A percentile compares a stretch with the other conserved stretches of the same genome.
phyloP scores from a whole-genome alignment of 2,329 filamentous ascomycete species.

The Verticillium alfalfae region DNA sequence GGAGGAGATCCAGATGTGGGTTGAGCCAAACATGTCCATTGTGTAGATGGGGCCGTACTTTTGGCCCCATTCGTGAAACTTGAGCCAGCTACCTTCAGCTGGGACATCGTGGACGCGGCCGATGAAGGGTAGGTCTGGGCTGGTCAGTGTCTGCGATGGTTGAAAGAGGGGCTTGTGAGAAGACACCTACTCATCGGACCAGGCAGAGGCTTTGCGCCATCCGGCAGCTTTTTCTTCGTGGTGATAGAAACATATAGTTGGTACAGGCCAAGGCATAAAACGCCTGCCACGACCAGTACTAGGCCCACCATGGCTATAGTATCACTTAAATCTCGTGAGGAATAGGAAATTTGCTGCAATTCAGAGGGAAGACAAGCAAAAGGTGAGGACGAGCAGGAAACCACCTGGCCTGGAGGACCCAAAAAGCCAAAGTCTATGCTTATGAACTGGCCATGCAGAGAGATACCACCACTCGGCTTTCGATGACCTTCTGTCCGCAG shows the following conservation, averaged over 20 bases:
- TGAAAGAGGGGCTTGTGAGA: background rate
- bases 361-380: background rate
- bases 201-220: conserved; percentile 19
- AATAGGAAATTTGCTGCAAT: background rate
- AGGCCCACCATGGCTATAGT: conserved; percentile 5
- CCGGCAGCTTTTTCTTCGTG: conserved; percentile 15
- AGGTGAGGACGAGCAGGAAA: too few species aligned
- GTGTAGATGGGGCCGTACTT: conserved; percentile 41
- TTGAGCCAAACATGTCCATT: conserved; percentile 36
- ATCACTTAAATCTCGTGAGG: too few species aligned
- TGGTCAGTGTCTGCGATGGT: conserved; percentile 2
- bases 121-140: conserved; percentile 30
- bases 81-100: conserved; percentile 33
- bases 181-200: conserved; percentile 18
- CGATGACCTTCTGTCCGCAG: background rate
- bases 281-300: conserved; percentile 3
- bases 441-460: too few species aligned
- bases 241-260: conserved; percentile 4
- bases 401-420: background rate
- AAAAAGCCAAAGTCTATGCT: background rate
- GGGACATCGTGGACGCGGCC: conserved; percentile 41
- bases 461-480: background rate
- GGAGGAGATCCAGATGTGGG: conserved; percentile 42
- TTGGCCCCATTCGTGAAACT: conserved; percentile 42
- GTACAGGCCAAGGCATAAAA: background rate